A percentile compares a stretch with the other conserved stretches of the same genome.
These are phyloP conservation scores for Aspergillus biplanus DNA, from an alignment of 495 filamentous ascomycete genomes.

Conservation along the genomic window DNA sequence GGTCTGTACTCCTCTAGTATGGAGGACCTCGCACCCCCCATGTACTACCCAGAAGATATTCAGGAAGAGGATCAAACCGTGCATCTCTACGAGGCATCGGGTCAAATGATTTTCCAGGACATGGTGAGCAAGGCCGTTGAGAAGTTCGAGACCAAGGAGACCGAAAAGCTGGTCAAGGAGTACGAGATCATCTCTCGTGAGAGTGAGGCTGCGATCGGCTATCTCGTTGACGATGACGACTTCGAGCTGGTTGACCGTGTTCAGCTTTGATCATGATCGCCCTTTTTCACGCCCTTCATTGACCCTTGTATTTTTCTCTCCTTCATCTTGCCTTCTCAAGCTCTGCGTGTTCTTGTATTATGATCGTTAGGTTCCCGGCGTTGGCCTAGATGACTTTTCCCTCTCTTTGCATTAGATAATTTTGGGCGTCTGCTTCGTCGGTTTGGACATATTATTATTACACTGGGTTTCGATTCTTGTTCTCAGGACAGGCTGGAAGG, in stretches of 20 bases:
- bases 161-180: conserved; percentile 60
- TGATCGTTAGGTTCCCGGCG: conserved; percentile 15
- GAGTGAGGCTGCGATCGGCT: conserved; percentile 39
- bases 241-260: conserved; percentile 44
- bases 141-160: conserved; percentile 58
- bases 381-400: conserved; percentile 19
- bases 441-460: neutral
- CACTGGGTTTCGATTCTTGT: neutral
- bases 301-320: conserved; percentile 8
- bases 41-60: conserved; percentile 16
- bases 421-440: conserved; percentile 10
- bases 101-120: conserved; percentile 57
- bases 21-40: conserved; percentile 46
- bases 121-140: conserved; percentile 59
- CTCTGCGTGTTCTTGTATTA: conserved; percentile 13
- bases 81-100: conserved; percentile 54
- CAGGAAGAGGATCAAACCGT: conserved; percentile 44
- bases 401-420: conserved; percentile 17
- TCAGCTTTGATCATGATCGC: conserved; percentile 21
- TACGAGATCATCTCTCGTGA: conserved; percentile 59
- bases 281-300: neutral
- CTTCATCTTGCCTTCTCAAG: neutral
- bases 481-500: neutral
- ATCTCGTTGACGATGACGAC: conserved; percentile 45
- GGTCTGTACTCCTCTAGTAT: conserved; percentile 37